Percentiles rank a stretch among this genome's conserved stretches.
These are phyloP conservation scores for Glomus cerebriforme DNA, from an alignment of 192 early-diverging fungal genomes.

Conservation along the genomic window DNA sequence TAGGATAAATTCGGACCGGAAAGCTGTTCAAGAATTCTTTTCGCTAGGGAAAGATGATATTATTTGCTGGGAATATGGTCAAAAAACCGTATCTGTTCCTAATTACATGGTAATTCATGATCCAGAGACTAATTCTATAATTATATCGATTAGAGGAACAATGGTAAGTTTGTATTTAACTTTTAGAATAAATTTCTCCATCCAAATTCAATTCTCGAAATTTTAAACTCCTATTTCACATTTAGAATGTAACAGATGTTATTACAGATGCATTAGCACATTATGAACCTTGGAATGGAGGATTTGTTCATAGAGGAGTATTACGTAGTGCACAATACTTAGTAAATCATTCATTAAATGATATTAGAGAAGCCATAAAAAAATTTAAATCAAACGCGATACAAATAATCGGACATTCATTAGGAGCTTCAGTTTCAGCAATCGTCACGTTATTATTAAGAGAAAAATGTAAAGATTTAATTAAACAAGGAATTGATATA, in stretches of 20 bases:
- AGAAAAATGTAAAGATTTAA: slow-evolving; percentile 37
- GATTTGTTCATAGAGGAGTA: slow-evolving; percentile 45
- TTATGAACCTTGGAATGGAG: slow-evolving; percentile 47
- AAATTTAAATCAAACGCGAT: slow-evolving; percentile 45
- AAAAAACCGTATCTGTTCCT: slow-evolving; percentile 40
- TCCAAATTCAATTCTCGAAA: background rate
- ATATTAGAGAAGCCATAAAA: slow-evolving; percentile 39
- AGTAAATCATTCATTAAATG: slow-evolving; percentile 37
- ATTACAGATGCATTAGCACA: slow-evolving; percentile 48
- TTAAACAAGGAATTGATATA: slow-evolving; percentile 33
- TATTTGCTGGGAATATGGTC: slow-evolving; percentile 47
- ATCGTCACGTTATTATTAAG: slow-evolving; percentile 39
- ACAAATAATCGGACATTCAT: slow-evolving; percentile 45
- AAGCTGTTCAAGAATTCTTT: slow-evolving; percentile 45
- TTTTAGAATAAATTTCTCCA: background rate
- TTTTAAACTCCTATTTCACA: background rate
- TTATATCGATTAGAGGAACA: slow-evolving; percentile 45
- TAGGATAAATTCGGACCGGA: slow-evolving; percentile 43
- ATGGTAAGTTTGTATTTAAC: slow-evolving; percentile 36
- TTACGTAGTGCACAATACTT: slow-evolving; percentile 46
- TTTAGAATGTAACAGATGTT: slow-evolving; percentile 44
- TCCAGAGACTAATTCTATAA: slow-evolving; percentile 42
- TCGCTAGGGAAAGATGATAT: slow-evolving; percentile 46
- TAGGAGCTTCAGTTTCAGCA: slow-evolving; percentile 42
- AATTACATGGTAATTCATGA: slow-evolving; percentile 46